Percentiles rank a stretch among this genome's conserved stretches.
These are phyloP conservation scores for Alternaria novae-zelandiae DNA, from an alignment of 2,329 filamentous ascomycete genomes.

Conservation along the genomic window DNA sequence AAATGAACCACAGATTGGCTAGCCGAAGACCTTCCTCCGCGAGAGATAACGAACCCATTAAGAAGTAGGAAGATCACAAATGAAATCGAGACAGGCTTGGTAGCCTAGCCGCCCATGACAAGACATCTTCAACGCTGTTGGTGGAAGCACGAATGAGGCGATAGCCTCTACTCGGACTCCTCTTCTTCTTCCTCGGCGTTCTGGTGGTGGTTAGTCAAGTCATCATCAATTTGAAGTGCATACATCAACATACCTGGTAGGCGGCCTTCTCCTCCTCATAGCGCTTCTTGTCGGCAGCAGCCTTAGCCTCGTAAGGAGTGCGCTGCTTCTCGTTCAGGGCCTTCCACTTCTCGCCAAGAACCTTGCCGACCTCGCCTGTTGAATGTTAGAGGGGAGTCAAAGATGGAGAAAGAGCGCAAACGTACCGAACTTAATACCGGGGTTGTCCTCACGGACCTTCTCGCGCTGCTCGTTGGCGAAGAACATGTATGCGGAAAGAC, in stretches of 20 bases:
- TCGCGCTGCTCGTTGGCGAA: conserved; percentile 99
- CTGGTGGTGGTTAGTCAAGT: conserved; percentile 21
- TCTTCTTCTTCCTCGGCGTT: conserved; percentile 50
- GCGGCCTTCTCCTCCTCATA: conserved; percentile 98
- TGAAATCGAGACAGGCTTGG: conserved; percentile 28
- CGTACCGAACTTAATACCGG: conserved; percentile 92
- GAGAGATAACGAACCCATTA: conserved; percentile 30
- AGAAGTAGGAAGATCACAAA: conserved; percentile 32
- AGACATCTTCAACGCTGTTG: conserved; percentile 27
- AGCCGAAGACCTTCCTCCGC: conserved; percentile 29
- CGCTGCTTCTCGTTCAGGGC: conserved; percentile 91
- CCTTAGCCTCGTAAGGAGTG: conserved; percentile 94
- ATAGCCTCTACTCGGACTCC: conserved; percentile 47
- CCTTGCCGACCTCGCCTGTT: conserved; percentile 91
- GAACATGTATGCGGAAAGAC: conserved; percentile 99
- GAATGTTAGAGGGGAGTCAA: conserved; percentile 23
- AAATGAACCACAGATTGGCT: conserved; percentile 32
- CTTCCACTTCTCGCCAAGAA: conserved; percentile 99
- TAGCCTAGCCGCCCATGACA: conserved; percentile 32
- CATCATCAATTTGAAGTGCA: background rate
- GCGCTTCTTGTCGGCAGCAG: conserved; percentile 95
- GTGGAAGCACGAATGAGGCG: conserved; percentile 13
- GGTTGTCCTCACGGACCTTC: conserved; percentile 97
- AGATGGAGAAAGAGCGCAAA: conserved; percentile 9
- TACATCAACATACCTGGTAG: conserved; percentile 52